Evolutionary conservation across 768 basidiomycete genomes (phyloP).

Genomic region (Tricholoma sp.): DNA sequence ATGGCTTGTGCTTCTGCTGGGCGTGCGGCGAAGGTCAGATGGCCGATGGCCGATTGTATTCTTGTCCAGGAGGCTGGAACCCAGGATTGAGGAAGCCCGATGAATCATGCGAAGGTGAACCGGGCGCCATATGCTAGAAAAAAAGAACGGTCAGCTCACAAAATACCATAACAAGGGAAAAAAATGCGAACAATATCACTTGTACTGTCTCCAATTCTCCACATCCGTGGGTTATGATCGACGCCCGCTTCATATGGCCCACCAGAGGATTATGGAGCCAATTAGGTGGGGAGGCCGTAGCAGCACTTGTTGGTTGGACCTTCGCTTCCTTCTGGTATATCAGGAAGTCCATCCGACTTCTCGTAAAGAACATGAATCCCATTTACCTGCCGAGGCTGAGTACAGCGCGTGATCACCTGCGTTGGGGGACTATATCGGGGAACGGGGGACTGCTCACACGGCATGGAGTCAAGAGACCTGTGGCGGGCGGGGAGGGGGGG

Average conservation of each 20-base stretch:
- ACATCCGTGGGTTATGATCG: neutral
- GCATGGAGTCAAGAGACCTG: neutral
- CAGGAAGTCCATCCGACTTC: slow-evolving; percentile 11
- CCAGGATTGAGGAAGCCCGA: neutral
- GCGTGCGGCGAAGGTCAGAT: slow-evolving; percentile 5
- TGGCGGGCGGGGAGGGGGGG: neutral
- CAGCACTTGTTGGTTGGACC: slow-evolving; percentile 8
- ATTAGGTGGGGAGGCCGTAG: slow-evolving; percentile 9
- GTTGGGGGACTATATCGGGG: neutral
- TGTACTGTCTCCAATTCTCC: slow-evolving; percentile 10
- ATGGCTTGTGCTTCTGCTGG: slow-evolving; percentile 7
- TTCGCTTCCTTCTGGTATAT: slow-evolving; percentile 14
- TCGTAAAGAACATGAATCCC: neutral
- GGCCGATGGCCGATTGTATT: neutral
- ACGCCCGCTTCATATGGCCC: neutral
- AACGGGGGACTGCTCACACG: neutral
- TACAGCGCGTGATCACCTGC: no score
- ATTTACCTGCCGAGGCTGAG: neutral
- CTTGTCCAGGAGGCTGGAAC: slow-evolving; percentile 3
- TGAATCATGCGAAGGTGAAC: neutral
- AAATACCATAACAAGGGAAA: no score
- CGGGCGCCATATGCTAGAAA: neutral
- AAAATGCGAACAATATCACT: slow-evolving; percentile 3
- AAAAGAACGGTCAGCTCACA: no score
- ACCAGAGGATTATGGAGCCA: slow-evolving; percentile 8